Base-by-base conservation (phyloP, 495 filamentous ascomycete species). In the Penicillium egyptiacum region DNA sequence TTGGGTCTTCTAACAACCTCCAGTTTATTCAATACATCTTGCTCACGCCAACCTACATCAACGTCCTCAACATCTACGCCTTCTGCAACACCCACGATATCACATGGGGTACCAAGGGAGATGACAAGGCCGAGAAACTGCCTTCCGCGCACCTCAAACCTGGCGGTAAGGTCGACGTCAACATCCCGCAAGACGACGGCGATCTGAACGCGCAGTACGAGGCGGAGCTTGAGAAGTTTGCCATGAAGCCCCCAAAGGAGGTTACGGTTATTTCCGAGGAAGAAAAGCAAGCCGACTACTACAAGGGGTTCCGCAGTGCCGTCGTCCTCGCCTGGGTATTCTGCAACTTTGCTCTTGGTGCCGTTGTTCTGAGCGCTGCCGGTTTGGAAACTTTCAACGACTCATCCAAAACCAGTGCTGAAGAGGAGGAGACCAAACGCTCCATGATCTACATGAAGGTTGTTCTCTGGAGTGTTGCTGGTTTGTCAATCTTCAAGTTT, bases 41-140 rank as follows among this genome's bases (percentile, higher is more conserved):
- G 37, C 82, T 99, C 47, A 96, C 92, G 0, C 92, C 92, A 0
- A 95, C 91, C 12, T 97, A 96, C 75, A 92, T 95, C 79, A 96
- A 96, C 72, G 90, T 96, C 53, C 85, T 97, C 62, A 96, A 97
- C 77, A 91, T 97, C 60, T 97, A 97, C 72, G 92, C 92, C 59
- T 97, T 97, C 79, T 97, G 92, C 72, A 97, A 97, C 70, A 96
- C 92, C 22, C 92, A 97, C 79, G 92, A 97, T 61, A 92, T 97
- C 55, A 94, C 91, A 11, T 97, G 92, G 92, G 92, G 92, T 68
- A 97, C 92, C 14, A 97, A 96, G 70, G 92, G 92, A 54, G 92
- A 96, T 63, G 91, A 94, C 79, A 94, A 91, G 67, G 76, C 89
- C 44, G 88, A 90, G 64, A 92, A 92, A 60, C 78, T 97, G 47